Base-by-base conservation (phyloP, 495 filamentous ascomycete genomes). In the Penicillium fimorum region DNA sequence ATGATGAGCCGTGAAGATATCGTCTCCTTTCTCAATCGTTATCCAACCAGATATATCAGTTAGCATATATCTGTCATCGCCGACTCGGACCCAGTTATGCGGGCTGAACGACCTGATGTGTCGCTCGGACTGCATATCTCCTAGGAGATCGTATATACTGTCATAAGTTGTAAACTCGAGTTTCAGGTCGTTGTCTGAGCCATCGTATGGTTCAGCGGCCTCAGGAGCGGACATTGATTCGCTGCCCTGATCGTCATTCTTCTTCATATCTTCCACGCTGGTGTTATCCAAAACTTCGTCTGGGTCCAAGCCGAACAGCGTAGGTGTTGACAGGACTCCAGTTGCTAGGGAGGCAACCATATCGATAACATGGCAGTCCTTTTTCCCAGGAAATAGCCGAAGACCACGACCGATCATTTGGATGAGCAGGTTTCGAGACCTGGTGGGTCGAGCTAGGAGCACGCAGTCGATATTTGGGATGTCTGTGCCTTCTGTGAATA, bases 321-420 rank as follows among this genome's bases (percentile, higher is more conserved):
- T 97, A 1, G 94, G 95, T 0, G 88, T 91, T 12, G 91, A 92
- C 1, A 96, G 77, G 49, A 99, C 87, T 0, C 95, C 94, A 0
- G 84, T 86, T 51, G 82, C 79, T 13, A 97, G 75, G 12, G 84
- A 87, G 0, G 90, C 84, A 1, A 97, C 94, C 90, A 99, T 92
- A 68, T 99, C 94, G 59, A 99, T 94, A 45, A 99, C 78, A 68
- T 97, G 94, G 61, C 94, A 99, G 63, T 97, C 83, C 40, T 85
- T 69, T 67, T 99, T 99, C 1, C 80, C 88, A 3, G 87, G 77
- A 64, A 87, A 79, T 30, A 96, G 72, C 33, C 94, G 85, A 81
- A 97, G 87, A 0, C 94, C 94, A 57, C 94, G 84, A 0, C 94
- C 94, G 47, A 99, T 96, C 94, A 99, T 99, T 68, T 99, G 94